Evolutionary conservation across 2,329 filamentous ascomycete species (phyloP).

Genomic region (Aspergillaceae sp.): DNA sequence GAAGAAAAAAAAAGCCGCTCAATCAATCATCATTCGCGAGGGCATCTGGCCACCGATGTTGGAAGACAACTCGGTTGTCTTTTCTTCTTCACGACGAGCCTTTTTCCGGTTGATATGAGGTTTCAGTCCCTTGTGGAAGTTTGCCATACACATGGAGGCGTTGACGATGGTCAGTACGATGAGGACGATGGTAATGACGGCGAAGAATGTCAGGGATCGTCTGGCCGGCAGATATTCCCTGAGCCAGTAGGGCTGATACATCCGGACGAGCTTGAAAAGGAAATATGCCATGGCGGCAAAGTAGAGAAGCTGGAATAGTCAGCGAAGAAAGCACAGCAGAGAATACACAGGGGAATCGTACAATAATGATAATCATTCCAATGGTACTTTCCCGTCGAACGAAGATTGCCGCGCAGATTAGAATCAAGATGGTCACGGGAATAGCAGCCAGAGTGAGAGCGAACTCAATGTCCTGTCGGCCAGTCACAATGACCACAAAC

Average conservation of each 20-base stretch:
- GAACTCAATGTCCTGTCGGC: conserved; percentile 63
- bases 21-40: conserved; percentile 41
- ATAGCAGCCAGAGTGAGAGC: conserved; percentile 81
- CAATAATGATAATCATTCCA: conserved; percentile 70
- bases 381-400: conserved; percentile 71
- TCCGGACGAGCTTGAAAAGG: conserved; percentile 94
- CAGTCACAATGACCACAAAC: conserved; percentile 84
- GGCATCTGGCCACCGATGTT: conserved; percentile 29
- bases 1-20: conserved; percentile 4
- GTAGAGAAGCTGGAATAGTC: conserved; percentile 56
- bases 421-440: conserved; percentile 80
- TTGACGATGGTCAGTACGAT: conserved; percentile 84
- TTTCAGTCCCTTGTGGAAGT: conserved; percentile 86
- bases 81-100: conserved; percentile 42
- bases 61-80: conserved; percentile 35
- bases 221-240: conserved; percentile 66
- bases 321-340: conserved; percentile 3
- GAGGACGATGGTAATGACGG: conserved; percentile 80
- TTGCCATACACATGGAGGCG: conserved; percentile 76
- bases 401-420: conserved; percentile 76
- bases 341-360: conserved; percentile 28
- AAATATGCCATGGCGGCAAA: conserved; percentile 89
- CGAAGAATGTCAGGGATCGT: conserved; percentile 84
- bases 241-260: conserved; percentile 62
- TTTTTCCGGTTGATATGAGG: conserved; percentile 64